Evolutionary conservation across 306 rosid species (phyloP), one percentile per base, ranked within the genome.

Genomic region (Cucurbita moschata): DNA sequence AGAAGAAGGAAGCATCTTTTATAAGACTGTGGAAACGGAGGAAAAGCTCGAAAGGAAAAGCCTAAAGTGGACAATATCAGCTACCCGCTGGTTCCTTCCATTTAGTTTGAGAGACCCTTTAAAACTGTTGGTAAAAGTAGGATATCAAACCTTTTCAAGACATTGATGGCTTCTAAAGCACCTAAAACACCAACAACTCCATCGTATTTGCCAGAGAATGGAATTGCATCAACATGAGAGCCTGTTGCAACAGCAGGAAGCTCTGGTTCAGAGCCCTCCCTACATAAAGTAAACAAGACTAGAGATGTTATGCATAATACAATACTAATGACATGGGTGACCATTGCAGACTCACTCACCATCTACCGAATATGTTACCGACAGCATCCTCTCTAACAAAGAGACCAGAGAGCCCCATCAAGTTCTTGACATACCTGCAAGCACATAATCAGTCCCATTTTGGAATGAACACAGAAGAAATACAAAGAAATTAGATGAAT

Each of bases 161-260:
- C 90, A 76, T 86, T 90, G 78, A 94, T 84, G 78, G 98, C 96
- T 87, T 94, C 98, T 80, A 94, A 81, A 12, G 96, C 98, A n/a
- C 98, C 98, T 86, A 94, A 80, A 80, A 94, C 98, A 60, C 97
- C 98, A 68, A 94, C 87, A 58, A 94, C 97, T 55, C 98, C 98
- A 62, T 94, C 98, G 72, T 90, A 94, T 86, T 90, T 94, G 75
- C 98, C 97, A 13, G 97, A 90, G 88, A 85, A 94, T 61, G 97
- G 97, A 80, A 94, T 90, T 38, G 98, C 98, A 85, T 94, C 98
- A 53, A 87, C 84, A 87, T 94, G 98, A 5, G 98, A 94, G 72
- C 97, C 98, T 0, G 98, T 87, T 63, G 95, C 96, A 61, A 87
- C 96, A 56, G 96, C 97, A 72, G 92, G 82, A 79, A 90, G 91